phyloP scores from a whole-genome alignment of 805 yeast species.

The Starmerella cellae region DNA sequence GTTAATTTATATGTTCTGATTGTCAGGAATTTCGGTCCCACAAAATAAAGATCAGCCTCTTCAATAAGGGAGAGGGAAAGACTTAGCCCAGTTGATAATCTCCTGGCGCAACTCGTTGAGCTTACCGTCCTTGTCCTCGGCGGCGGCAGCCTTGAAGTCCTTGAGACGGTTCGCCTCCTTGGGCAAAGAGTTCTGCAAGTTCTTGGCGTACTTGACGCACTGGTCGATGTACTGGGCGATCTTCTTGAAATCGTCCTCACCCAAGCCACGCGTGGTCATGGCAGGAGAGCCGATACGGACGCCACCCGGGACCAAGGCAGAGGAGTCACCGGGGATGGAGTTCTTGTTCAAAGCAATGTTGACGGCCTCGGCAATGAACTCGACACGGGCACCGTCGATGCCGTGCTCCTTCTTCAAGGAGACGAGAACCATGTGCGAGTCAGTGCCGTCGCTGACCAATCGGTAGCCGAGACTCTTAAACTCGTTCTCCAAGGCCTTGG shows the following conservation, averaged over 20 bases:
- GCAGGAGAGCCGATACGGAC: constrained; percentile 97
- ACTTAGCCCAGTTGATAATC: constrained; percentile 70
- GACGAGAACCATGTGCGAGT: constrained; percentile 90
- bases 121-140: constrained; percentile 51
- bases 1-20: neutral
- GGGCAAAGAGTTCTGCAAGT: constrained; percentile 68
- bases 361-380: constrained; percentile 83
- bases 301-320: constrained; percentile 95
- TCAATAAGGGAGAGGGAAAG: constrained; percentile 33
- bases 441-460: constrained; percentile 89
- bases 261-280: constrained; percentile 94
- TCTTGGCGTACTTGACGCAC: constrained; percentile 63
- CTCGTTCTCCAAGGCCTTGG: constrained; percentile 64
- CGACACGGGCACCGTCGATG: constrained; percentile 94
- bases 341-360: constrained; percentile 95
- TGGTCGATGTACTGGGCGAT: constrained; percentile 70
- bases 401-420: constrained; percentile 68
- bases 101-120: constrained; percentile 58
- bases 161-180: constrained; percentile 81
- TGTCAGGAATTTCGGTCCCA: neutral
- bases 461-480: constrained; percentile 62
- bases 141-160: constrained; percentile 81
- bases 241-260: constrained; percentile 69
- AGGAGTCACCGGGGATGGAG: constrained; percentile 95
- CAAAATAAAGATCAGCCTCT: no score